These are phyloP conservation scores for Kazachstania africana DNA, from an alignment of 805 yeast species.

Conservation along the genomic window DNA sequence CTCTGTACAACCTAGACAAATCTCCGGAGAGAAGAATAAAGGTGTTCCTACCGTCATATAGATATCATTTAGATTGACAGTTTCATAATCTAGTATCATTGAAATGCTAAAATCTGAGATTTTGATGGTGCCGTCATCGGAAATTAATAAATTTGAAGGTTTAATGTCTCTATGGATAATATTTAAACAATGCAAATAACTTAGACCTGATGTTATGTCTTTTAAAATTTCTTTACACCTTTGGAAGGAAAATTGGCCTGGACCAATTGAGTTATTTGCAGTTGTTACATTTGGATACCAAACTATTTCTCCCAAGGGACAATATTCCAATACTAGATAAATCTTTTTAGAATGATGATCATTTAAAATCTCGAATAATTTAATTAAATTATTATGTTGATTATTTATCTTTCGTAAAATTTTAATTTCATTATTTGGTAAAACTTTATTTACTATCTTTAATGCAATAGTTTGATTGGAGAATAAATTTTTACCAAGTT, in stretches of 20 bases:
- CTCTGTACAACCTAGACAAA: too few relatives aligned
- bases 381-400: slow-evolving; percentile 83
- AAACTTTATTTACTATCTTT: slow-evolving; percentile 57
- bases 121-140: slow-evolving; percentile 63
- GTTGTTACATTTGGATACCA: slow-evolving; percentile 46
- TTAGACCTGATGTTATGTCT: slow-evolving; percentile 79
- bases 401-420: slow-evolving; percentile 76
- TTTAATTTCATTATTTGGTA: slow-evolving; percentile 61
- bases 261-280: slow-evolving; percentile 31
- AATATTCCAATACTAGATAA: slow-evolving; percentile 78
- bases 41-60: slow-evolving; percentile 98
- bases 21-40: slow-evolving; percentile 91
- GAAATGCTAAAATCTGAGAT: slow-evolving; percentile 97
- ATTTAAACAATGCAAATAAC: slow-evolving; percentile 81
- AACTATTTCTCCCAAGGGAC: slow-evolving; percentile 80
- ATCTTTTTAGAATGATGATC: slow-evolving; percentile 75
- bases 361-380: slow-evolving; percentile 76
- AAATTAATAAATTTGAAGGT: slow-evolving; percentile 79
- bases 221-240: slow-evolving; percentile 64
- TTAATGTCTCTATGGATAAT: slow-evolving; percentile 92
- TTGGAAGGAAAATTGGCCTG: slow-evolving; percentile 56
- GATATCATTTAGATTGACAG: slow-evolving; percentile 54
- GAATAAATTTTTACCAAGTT: slow-evolving; percentile 69
- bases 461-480: slow-evolving; percentile 70
- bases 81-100: slow-evolving; percentile 27